These are phyloP conservation scores for Buxus sempervirens DNA, from an alignment of 164 flowering plant genomes.

Conservation along the genomic window DNA sequence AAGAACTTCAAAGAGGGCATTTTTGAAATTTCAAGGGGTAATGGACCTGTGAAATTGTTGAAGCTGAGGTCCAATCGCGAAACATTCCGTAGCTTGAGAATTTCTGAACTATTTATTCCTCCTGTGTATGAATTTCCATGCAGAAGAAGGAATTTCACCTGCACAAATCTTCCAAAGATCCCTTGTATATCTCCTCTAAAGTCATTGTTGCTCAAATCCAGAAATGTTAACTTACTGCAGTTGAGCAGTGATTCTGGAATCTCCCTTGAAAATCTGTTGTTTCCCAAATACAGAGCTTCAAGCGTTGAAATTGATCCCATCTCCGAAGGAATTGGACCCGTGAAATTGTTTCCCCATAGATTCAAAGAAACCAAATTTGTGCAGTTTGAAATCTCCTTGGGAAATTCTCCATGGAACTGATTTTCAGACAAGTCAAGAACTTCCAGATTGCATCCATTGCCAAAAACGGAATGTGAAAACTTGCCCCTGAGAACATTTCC, in stretches of 20 bases:
- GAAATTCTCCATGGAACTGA: constrained; percentile 42
- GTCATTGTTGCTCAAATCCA: constrained; percentile 62
- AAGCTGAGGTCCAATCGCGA: constrained; percentile 65
- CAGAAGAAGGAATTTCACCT: constrained; percentile 51
- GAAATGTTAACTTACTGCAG: constrained; percentile 42
- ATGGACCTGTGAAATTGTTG: constrained; percentile 63
- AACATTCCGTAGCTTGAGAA: constrained; percentile 52
- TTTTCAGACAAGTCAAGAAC: constrained; percentile 73
- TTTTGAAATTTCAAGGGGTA: constrained; percentile 55
- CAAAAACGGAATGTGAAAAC: constrained; percentile 32
- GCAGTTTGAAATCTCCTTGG: constrained; percentile 54
- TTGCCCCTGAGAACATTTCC: constrained; percentile 50
- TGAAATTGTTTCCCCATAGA: constrained; percentile 62
- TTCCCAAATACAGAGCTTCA: constrained; percentile 50
- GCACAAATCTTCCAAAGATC: constrained; percentile 52
- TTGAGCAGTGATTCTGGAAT: constrained; percentile 58
- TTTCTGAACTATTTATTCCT: constrained; percentile 60
- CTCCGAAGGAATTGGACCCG: constrained; percentile 49
- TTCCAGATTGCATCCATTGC: constrained; percentile 42
- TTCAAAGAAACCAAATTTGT: constrained; percentile 32
- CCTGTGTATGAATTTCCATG: constrained; percentile 65
- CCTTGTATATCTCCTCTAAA: constrained; percentile 58
- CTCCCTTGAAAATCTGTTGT: constrained; percentile 48
- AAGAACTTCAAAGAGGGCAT: constrained; percentile 50
- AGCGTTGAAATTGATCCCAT: constrained; percentile 53